These are phyloP conservation scores for Starmerella stellata DNA, from an alignment of 805 yeast species.

Conservation along the genomic window DNA sequence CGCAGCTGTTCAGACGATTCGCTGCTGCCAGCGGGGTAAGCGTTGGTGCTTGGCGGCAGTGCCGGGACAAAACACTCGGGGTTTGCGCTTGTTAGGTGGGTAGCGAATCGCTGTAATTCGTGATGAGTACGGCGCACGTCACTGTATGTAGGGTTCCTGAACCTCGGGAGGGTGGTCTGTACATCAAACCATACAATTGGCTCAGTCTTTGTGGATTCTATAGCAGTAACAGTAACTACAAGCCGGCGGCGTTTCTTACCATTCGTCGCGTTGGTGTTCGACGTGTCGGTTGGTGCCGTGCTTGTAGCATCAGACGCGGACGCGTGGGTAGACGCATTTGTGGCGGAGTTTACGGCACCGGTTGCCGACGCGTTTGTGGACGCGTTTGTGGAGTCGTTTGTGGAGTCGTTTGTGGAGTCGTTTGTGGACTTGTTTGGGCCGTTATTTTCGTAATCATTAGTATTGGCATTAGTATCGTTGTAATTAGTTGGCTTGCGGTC, in stretches of 20 bases:
- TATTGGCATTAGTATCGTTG: no score
- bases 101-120: constrained; percentile 60
- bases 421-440: no score
- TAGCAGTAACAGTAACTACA: constrained; percentile 38
- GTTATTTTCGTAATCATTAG: no score
- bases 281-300: background rate
- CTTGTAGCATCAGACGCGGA: background rate
- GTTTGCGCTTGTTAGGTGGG: constrained; percentile 59
- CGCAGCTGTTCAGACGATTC: constrained; percentile 51
- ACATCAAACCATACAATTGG: constrained; percentile 65
- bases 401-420: no score
- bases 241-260: constrained; percentile 25
- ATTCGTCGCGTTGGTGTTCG: background rate
- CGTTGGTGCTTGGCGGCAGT: constrained; percentile 54
- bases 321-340: background rate
- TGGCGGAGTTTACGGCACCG: background rate
- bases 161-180: constrained; percentile 52
- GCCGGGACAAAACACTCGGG: constrained; percentile 89
- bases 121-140: constrained; percentile 64
- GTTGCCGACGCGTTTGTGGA: background rate
- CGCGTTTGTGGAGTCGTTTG: no score
- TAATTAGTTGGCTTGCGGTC: no score
- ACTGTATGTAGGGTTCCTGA: constrained; percentile 48
- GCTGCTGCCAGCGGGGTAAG: constrained; percentile 68
- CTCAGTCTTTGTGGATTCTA: constrained; percentile 56